Evolutionary conservation across 2,329 filamentous ascomycete genomes (phyloP).

Genomic region (Orbilia brochopaga): DNA sequence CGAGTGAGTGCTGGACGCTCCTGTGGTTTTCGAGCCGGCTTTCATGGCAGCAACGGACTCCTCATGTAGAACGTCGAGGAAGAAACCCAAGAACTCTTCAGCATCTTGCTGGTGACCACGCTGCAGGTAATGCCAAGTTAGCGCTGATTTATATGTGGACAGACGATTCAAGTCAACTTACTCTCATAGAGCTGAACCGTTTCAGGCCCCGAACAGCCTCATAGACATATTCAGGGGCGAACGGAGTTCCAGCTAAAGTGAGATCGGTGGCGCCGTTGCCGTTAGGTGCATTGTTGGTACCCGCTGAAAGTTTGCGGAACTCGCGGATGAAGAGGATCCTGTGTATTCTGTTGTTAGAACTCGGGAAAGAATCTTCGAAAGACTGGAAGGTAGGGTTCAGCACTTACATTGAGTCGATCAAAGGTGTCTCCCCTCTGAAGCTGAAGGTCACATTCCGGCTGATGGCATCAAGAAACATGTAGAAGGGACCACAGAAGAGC

Average conservation of each 20-base stretch:
- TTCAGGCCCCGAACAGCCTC: conserved; percentile 85
- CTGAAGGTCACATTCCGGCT: conserved; percentile 82
- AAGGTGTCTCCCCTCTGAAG: conserved; percentile 92
- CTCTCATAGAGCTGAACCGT: conserved; percentile 89
- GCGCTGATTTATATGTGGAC: not conserved
- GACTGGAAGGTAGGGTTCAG: not conserved
- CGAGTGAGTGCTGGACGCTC: conserved; percentile 51
- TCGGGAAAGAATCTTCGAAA: too few relatives aligned
- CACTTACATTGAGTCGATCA: conserved; percentile 89
- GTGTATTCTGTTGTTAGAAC: too few relatives aligned
- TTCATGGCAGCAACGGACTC: conserved; percentile 83
- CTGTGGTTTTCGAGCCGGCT: conserved; percentile 57
- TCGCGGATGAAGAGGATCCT: too few relatives aligned
- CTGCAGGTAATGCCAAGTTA: conserved; percentile 60
- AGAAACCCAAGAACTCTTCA: conserved; percentile 92
- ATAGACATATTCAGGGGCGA: conserved; percentile 94
- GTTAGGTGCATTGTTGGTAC: conserved; percentile 66
- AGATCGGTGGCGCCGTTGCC: conserved; percentile 80
- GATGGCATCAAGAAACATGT: conserved; percentile 87
- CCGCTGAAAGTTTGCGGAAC: conserved; percentile 72
- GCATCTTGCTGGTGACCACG: conserved; percentile 97
- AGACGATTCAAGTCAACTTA: conserved; percentile 60
- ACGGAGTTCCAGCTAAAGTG: conserved; percentile 86
- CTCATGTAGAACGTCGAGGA: conserved; percentile 89
- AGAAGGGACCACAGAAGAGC: conserved; percentile 91